Base-by-base conservation (phyloP, 163 green algal genomes). In the Scenedesmus sp. region DNA sequence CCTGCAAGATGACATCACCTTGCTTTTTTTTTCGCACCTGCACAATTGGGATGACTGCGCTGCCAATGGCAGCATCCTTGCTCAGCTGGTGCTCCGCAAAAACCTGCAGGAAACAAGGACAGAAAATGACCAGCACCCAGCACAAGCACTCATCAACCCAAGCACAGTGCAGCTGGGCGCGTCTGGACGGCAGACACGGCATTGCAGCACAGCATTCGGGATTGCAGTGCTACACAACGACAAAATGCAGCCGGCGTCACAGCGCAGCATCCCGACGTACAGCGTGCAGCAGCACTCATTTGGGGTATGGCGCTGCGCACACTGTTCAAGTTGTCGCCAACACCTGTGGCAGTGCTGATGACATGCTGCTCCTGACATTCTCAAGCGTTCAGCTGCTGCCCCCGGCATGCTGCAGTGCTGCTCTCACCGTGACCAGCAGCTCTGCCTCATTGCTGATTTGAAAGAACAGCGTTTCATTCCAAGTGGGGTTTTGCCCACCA, bases 391-490 rank as follows among this genome's bases (percentile, higher is more conserved):
- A 60, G 54, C 81, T 86, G 81, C 81, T 26, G 60, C 0, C 59
- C 6, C 26, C 7, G 1, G 12, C 20, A 26, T 88, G 84, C 60
- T 60, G 57, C 84, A 57, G 60, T 34, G n/a, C n/a, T 57, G 26
- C 60, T 26, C 34, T 13, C 54, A 90, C 86, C 52, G 46, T 84
- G 55, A 90, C 52, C 16, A 66, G 46, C 66, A 90, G 26, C 54
- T 84, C 86, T 73, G 52, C 56, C 76, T 91, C 87, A 7, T 86
- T 76, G 34, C 73, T 57, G 12, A 91, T 10, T 10, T 91, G 87
- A 15, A 91, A 86, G 67, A 91, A 91, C 0, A 91, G 55, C 4
- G 87, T 91, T 18, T 91, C 87, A 8, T 85, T 85, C 87, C 87
- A 91, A 1, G 16, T 62, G 4, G 87, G 87, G 56, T 74, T 79